Conservation (phyloP, 148 eudicot genomes). For the Dianthus caryophyllus region DNA sequence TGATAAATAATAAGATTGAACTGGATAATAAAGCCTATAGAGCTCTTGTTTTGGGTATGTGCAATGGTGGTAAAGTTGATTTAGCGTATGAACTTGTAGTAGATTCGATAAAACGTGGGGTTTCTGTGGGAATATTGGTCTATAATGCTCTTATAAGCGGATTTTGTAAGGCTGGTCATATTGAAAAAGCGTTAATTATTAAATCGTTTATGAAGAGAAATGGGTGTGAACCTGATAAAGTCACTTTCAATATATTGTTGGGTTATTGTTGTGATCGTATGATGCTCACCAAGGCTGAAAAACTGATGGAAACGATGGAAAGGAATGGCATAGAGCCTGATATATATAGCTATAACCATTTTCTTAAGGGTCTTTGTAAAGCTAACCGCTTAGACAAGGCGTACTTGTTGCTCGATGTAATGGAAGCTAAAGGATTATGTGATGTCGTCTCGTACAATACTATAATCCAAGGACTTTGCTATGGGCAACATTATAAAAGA, state of each 20-base stretch:
- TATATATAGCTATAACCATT: slow-evolving; percentile 79
- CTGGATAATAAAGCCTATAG: slow-evolving; percentile 76
- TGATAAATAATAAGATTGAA: slow-evolving; percentile 45
- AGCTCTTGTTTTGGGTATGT: slow-evolving; percentile 77
- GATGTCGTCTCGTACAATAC: slow-evolving; percentile 86
- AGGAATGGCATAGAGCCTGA: slow-evolving; percentile 54
- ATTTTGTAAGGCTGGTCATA: slow-evolving; percentile 67
- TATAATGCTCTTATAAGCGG: slow-evolving; percentile 83
- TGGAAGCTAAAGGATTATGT: slow-evolving; percentile 65
- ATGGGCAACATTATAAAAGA: slow-evolving; percentile 31
- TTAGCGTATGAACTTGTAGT: slow-evolving; percentile 83
- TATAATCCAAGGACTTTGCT: slow-evolving; percentile 65
- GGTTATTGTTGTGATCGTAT: slow-evolving; percentile 72
- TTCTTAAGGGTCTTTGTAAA: slow-evolving; percentile 91
- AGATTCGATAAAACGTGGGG: slow-evolving; percentile 53
- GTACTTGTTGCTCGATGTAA: slow-evolving; percentile 59
- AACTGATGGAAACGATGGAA: slow-evolving; percentile 65
- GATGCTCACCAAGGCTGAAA: slow-evolving; percentile 79
- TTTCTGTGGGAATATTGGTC: slow-evolving; percentile 38
- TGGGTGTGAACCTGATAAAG: slow-evolving; percentile 76
- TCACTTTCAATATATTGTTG: slow-evolving; percentile 74
- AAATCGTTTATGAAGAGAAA: slow-evolving; percentile 65
- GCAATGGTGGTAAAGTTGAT: slow-evolving; percentile 73
- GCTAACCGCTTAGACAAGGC: slow-evolving; percentile 77
- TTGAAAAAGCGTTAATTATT: slow-evolving; percentile 70